Evolutionary conservation across 257 asterid species (phyloP).

Genomic region (Echium plantagineum): DNA sequence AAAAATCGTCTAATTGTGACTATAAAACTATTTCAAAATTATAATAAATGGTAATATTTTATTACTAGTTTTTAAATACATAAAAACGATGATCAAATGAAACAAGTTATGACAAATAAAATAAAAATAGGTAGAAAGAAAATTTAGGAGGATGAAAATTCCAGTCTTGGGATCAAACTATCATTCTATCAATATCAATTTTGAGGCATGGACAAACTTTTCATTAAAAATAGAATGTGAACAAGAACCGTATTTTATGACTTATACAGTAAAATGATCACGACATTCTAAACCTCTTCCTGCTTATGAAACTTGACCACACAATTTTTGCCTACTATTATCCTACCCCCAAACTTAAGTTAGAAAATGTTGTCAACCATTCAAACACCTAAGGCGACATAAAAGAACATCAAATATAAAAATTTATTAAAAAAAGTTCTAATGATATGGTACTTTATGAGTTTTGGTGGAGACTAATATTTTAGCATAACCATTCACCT

Average conservation of each 20-base stretch:
- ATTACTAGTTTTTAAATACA: too few relatives aligned
- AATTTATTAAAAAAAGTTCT: too few relatives aligned
- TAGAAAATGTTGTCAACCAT: not conserved
- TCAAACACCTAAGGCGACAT: not conserved
- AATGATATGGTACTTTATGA: too few relatives aligned
- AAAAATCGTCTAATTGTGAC: too few relatives aligned
- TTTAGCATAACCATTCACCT: too few relatives aligned
- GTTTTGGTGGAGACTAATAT: too few relatives aligned
- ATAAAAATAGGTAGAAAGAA: too few relatives aligned
- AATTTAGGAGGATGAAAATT: not conserved
- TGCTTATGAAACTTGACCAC: not conserved
- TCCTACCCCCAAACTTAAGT: not conserved
- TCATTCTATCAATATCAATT: not conserved
- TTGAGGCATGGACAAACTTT: not conserved
- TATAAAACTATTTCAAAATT: too few relatives aligned
- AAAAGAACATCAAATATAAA: too few relatives aligned
- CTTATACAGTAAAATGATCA: not conserved
- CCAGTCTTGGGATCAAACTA: not conserved
- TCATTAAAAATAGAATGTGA: not conserved
- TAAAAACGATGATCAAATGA: too few relatives aligned
- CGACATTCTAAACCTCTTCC: not conserved
- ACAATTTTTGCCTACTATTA: not conserved
- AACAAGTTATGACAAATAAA: too few relatives aligned
- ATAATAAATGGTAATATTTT: too few relatives aligned
- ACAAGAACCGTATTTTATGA: not conserved